phyloP scores from a whole-genome alignment of 1,284 basidiomycete genomes.

The Cryptococcus wingfieldii region DNA sequence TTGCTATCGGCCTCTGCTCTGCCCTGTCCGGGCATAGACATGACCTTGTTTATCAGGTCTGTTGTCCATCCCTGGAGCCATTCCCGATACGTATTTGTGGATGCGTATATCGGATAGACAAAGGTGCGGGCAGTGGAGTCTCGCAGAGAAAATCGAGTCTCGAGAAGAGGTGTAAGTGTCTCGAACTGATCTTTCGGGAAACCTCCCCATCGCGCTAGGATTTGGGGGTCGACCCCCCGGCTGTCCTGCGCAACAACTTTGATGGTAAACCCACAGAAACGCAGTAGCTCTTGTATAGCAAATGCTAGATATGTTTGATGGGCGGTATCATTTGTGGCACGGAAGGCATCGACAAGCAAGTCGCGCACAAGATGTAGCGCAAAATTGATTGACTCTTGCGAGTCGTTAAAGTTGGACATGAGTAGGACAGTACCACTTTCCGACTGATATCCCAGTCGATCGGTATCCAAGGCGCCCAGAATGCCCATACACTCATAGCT shows the following conservation, averaged over 20 bases:
- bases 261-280: slow-evolving; percentile 79
- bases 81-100: slow-evolving; percentile 78
- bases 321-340: slow-evolving; percentile 86
- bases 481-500: slow-evolving; percentile 89
- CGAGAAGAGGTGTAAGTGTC: slow-evolving; percentile 81
- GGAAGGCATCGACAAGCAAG: slow-evolving; percentile 85
- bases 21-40: slow-evolving; percentile 33
- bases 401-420: slow-evolving; percentile 75
- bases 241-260: slow-evolving; percentile 43
- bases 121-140: slow-evolving; percentile 40
- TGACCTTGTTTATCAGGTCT: slow-evolving; percentile 67
- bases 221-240: slow-evolving; percentile 61
- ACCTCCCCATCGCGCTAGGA: slow-evolving; percentile 66
- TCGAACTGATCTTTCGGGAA: slow-evolving; percentile 82
- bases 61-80: slow-evolving; percentile 92
- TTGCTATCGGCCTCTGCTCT: slow-evolving; percentile 23
- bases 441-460: slow-evolving; percentile 58
- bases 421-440: slow-evolving; percentile 68
- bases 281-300: slow-evolving; percentile 87
- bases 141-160: slow-evolving; percentile 58
- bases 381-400: slow-evolving; percentile 73
- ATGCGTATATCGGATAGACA: slow-evolving; percentile 71
- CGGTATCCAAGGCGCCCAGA: slow-evolving; percentile 94
- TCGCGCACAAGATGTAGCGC: slow-evolving; percentile 81
- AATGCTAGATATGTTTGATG: slow-evolving; percentile 88